A percentile compares a stretch with the other conserved stretches of the same genome.
Conservation (phyloP, 2,329 filamentous ascomycete species). For the Fusarium paranaense region DNA sequence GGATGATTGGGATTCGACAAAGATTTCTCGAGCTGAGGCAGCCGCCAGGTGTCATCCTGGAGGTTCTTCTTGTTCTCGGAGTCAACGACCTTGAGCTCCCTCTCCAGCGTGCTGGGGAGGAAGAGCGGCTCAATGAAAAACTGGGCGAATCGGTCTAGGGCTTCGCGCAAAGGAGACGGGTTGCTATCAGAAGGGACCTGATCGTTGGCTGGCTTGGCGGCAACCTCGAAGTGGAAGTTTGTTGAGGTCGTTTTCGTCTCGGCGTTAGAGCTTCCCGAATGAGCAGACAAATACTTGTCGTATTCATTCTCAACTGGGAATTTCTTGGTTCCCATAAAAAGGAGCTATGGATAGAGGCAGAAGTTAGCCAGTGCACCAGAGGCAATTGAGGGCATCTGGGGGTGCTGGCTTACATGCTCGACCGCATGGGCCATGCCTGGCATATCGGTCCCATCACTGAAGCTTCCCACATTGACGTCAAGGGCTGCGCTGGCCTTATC, state of each 20-base stretch:
- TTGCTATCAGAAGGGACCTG: slow-evolving; percentile 66
- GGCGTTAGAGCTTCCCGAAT: slow-evolving; percentile 89
- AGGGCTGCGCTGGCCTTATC: slow-evolving; percentile 98
- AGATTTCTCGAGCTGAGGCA: slow-evolving; percentile 89
- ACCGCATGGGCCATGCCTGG: slow-evolving; percentile 96
- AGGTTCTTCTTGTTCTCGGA: slow-evolving; percentile 99
- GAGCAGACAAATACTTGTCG: slow-evolving; percentile 88
- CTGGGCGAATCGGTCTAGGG: slow-evolving; percentile 90
- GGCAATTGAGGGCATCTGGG: not conserved
- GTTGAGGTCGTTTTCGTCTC: too few species aligned
- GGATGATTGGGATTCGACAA: slow-evolving; percentile 90
- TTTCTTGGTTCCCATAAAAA: slow-evolving; percentile 99
- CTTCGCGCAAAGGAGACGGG: slow-evolving; percentile 76
- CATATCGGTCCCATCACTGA: slow-evolving; percentile 91
- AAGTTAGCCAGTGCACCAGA: slow-evolving; percentile 18
- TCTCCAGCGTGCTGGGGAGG: slow-evolving; percentile 83
- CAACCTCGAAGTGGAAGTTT: too few species aligned
- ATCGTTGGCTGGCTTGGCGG: slow-evolving; percentile 77
- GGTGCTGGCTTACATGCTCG: slow-evolving; percentile 74
- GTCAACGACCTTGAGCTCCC: slow-evolving; percentile 89
- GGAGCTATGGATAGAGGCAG: slow-evolving; percentile 59
- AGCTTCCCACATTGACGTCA: slow-evolving; percentile 96
- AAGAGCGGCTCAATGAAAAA: slow-evolving; percentile 94
- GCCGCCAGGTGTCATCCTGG: slow-evolving; percentile 88
- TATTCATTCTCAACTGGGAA: slow-evolving; percentile 97